These are phyloP conservation scores for Dactylella cylindrospora DNA, from an alignment of 2,329 filamentous ascomycete species.

Conservation along the genomic window DNA sequence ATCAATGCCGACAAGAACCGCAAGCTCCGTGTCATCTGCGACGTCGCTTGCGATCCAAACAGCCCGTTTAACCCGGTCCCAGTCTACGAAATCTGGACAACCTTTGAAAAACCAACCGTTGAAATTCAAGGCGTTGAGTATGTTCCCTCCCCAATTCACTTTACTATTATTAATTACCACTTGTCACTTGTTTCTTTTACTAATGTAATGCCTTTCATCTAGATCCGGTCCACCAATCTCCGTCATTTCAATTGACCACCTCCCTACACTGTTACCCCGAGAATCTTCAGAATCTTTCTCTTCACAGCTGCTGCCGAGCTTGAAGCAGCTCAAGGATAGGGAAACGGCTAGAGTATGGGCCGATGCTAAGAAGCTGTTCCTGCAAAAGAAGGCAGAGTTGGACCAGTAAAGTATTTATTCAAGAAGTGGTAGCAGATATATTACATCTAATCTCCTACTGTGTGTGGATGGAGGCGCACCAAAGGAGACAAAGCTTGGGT, in stretches of 20 bases:
- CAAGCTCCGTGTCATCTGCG: constrained; percentile 76
- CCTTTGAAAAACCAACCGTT: constrained; percentile 85
- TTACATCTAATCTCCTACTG: too few species aligned
- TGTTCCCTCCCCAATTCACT: constrained; percentile 1
- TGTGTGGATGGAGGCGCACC: too few species aligned
- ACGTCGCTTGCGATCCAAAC: constrained; percentile 74
- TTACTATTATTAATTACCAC: neutral
- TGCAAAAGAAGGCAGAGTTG: constrained; percentile 74
- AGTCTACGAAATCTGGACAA: constrained; percentile 80
- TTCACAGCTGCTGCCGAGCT: constrained; percentile 71
- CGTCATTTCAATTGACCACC: constrained; percentile 85
- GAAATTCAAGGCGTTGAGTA: constrained; percentile 48
- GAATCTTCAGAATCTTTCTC: constrained; percentile 87
- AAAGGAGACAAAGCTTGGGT: too few species aligned
- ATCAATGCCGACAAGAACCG: constrained; percentile 66
- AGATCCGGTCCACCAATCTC: constrained; percentile 61
- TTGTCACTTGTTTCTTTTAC: neutral
- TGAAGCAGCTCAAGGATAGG: constrained; percentile 76
- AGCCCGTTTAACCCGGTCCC: constrained; percentile 74
- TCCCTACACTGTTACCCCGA: constrained; percentile 78
- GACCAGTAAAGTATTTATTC: too few species aligned
- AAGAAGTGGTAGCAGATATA: too few species aligned
- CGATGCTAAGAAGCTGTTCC: constrained; percentile 78
- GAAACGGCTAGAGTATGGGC: constrained; percentile 75
- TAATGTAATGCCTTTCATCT: neutral